Percentiles rank a stretch among this genome's conserved stretches.
These are phyloP conservation scores for Cytospora schulzeri DNA, from an alignment of 2,329 filamentous ascomycete species.

Conservation along the genomic window DNA sequence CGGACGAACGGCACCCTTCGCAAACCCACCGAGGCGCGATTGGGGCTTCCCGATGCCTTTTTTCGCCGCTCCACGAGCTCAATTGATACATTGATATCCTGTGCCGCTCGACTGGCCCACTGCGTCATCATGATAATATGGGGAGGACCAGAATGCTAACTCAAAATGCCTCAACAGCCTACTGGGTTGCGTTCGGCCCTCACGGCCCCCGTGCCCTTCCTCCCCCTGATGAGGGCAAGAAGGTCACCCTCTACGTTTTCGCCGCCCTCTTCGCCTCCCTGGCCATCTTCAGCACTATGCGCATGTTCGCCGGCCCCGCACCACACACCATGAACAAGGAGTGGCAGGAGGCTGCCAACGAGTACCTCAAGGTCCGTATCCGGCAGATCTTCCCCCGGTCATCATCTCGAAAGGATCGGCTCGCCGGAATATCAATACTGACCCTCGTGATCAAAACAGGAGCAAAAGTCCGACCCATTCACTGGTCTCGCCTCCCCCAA, in stretches of 20 bases:
- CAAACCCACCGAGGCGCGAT: neutral
- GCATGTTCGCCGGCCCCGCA: constrained; percentile 69
- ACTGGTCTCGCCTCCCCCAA: constrained; percentile 79
- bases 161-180: constrained; percentile 63
- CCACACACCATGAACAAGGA: constrained; percentile 94
- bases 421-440: constrained; percentile 25
- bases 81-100: constrained; percentile 22
- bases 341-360: constrained; percentile 94
- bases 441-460: constrained; percentile 48
- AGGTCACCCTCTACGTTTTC: constrained; percentile 72
- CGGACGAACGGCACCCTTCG: neutral
- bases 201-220: constrained; percentile 86
- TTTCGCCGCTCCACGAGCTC: neutral
- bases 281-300: constrained; percentile 71
- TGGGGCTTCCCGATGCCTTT: neutral
- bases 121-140: constrained; percentile 24
- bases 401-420: neutral
- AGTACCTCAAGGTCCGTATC: constrained; percentile 79
- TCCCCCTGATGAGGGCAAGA: constrained; percentile 83
- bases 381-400: constrained; percentile 27
- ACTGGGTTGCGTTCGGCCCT: constrained; percentile 97
- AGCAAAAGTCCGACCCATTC: constrained; percentile 83
- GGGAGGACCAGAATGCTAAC: constrained; percentile 37
- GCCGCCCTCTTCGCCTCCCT: constrained; percentile 68
- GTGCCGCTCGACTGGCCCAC: constrained; percentile 28